Evolutionary conservation across 2,329 filamentous ascomycete genomes (phyloP), one percentile per base, ranked within the genome.

Genomic region (Cryoendolithus antarcticus): DNA sequence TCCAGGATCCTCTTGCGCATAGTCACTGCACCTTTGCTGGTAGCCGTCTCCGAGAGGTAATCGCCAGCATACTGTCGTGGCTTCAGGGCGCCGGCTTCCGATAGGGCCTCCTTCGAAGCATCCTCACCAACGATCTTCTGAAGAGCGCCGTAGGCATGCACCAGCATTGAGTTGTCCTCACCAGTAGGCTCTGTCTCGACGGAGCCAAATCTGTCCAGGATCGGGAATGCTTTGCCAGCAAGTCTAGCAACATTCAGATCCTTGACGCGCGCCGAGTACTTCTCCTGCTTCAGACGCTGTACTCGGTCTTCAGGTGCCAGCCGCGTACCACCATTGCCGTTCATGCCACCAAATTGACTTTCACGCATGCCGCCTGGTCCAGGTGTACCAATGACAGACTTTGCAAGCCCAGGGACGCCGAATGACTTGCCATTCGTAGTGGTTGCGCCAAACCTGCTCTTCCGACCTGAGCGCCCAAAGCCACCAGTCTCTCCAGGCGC

Each of bases 341-440:
- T 19, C n/a, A 61, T 55, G 28, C 65, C 68, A 36, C 71, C 47
- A 44, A 61, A 61, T 9, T 49, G 48, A 39, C 52, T 59, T 29
- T 46, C 44, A 27, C 56, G 50, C 4, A 47, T 44, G 10, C 51
- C 53, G 15, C 53, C 75, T 44, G 74, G 72, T 50, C 74, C 80
- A 9, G 86, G 78, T 19, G 79, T 77, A 34, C 89, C 89, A 57
- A 96, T 91, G 39, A 95, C 82, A 7, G 89, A 94, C 51, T 80
- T 83, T 42, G 82, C 79, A 52, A 93, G 68, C 37, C 70, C 75
- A 9, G 85, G 85, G 44, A 76, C 70, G 28, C 78, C 79, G 57
- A 80, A 82, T 3, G 62, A 60, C 37, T 58, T 53, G 15, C 40
- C 40, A 19, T 19, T 19, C 5, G 44, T 42, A 15, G 53, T 53